A percentile compares a stretch with the other conserved stretches of the same genome.
Conservation (phyloP, 345 rosid genomes). For the Salix caprea region DNA sequence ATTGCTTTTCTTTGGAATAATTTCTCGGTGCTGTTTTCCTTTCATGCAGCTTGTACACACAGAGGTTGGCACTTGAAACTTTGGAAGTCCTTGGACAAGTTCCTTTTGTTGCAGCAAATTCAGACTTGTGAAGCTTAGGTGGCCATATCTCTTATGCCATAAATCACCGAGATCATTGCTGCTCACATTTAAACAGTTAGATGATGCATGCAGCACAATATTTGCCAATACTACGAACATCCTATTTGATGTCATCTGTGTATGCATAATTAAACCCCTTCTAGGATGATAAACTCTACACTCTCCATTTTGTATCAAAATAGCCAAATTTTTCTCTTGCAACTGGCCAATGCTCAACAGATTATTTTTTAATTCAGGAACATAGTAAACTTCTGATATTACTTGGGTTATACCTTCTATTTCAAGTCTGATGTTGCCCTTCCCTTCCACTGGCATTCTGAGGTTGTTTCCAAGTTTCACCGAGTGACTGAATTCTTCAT, state of each 20-base stretch:
- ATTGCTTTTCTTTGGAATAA: not conserved
- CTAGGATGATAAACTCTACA: constrained; percentile 4
- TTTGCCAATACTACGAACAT: constrained; percentile 1
- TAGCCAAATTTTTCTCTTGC: not conserved
- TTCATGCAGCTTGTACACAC: not conserved
- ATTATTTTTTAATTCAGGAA: too few relatives aligned
- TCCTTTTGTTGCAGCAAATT: not conserved
- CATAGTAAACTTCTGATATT: too few relatives aligned
- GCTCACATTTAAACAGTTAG: too few relatives aligned
- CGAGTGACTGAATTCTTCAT: too few relatives aligned
- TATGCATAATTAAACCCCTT: not conserved
- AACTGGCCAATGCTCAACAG: not conserved
- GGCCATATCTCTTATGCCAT: constrained; percentile 1
- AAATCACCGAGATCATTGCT: not conserved
- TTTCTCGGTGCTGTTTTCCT: constrained; percentile 3
- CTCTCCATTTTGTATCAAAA: not conserved
- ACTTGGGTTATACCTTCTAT: too few relatives aligned
- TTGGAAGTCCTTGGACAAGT: not conserved
- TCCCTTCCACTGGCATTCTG: too few relatives aligned
- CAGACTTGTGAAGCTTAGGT: not conserved
- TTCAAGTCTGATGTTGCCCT: too few relatives aligned
- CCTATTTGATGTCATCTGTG: not conserved
- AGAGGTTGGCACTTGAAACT: not conserved
- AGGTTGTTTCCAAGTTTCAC: too few relatives aligned
- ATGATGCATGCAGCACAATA: not conserved